Conservation (phyloP, 306 rosid genomes). For the Crotalaria pallida region DNA sequence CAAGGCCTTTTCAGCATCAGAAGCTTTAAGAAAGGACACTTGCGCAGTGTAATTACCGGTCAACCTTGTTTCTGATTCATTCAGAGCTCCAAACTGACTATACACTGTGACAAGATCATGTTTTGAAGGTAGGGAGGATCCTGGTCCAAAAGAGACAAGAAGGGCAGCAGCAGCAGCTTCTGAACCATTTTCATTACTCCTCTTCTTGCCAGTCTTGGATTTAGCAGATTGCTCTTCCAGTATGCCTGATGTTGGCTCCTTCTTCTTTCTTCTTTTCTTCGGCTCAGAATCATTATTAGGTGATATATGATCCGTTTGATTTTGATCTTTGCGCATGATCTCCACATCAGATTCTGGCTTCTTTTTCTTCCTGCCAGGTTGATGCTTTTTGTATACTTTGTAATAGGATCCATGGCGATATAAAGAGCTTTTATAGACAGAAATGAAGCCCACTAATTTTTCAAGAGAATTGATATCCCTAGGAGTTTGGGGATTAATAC, state of each 20-base stretch:
- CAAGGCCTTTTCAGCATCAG: slow-evolving; percentile 61
- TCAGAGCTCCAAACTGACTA: slow-evolving; percentile 47
- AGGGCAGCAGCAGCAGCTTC: slow-evolving; percentile 41
- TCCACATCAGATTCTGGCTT: slow-evolving; percentile 32
- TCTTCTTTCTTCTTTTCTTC: slow-evolving; percentile 26
- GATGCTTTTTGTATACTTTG: slow-evolving; percentile 30
- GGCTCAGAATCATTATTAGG: slow-evolving; percentile 19
- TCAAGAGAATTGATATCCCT: slow-evolving; percentile 19
- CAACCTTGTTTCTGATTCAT: slow-evolving; percentile 49
- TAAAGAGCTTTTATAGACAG: slow-evolving; percentile 44
- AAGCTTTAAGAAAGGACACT: slow-evolving; percentile 36
- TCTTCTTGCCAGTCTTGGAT: slow-evolving; percentile 22
- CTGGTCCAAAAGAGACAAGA: slow-evolving; percentile 45
- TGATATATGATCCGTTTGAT: slow-evolving; percentile 4
- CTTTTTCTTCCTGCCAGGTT: slow-evolving; percentile 47
- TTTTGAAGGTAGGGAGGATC: slow-evolving; percentile 55
- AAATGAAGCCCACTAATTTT: slow-evolving; percentile 33
- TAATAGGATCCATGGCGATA: slow-evolving; percentile 39
- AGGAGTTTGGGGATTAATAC: slow-evolving; percentile 28
- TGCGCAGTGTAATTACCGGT: slow-evolving; percentile 39
- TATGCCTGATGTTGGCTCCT: background rate
- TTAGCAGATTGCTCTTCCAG: slow-evolving; percentile 17
- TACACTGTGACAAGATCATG: slow-evolving; percentile 45
- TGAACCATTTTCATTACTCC: slow-evolving; percentile 15
- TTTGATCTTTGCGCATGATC: slow-evolving; percentile 16